Conservation (phyloP, 495 filamentous ascomycete species). For the Daldinia vernicosa region DNA sequence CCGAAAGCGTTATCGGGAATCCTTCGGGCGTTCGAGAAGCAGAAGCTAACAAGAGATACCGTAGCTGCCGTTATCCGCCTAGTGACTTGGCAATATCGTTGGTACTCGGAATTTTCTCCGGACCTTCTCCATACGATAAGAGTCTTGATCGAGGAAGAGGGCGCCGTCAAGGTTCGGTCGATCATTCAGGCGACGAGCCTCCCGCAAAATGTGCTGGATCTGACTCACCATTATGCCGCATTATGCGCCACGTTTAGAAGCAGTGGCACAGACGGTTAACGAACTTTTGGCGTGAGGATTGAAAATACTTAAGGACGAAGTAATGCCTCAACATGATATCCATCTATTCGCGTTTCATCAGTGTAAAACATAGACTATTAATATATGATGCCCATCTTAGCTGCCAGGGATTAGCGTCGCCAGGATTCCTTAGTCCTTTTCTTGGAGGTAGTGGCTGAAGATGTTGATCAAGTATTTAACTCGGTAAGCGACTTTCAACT, state of each 20-base stretch:
- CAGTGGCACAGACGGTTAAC: constrained; percentile 88
- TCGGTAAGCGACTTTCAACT: neutral
- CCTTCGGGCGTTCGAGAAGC: constrained; percentile 75
- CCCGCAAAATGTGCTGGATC: constrained; percentile 89
- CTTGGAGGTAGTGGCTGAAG: too few species aligned
- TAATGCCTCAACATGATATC: constrained; percentile 36
- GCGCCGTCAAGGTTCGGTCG: constrained; percentile 94
- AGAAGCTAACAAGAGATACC: constrained; percentile 75
- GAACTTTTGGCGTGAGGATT: neutral
- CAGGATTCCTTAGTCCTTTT: neutral
- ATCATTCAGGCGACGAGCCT: constrained; percentile 96
- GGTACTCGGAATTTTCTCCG: constrained; percentile 99
- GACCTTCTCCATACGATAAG: constrained; percentile 84
- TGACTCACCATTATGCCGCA: constrained; percentile 96
- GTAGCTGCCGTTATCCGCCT: constrained; percentile 83
- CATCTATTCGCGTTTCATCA: constrained; percentile 22
- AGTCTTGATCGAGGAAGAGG: constrained; percentile 95
- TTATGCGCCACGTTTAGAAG: constrained; percentile 94
- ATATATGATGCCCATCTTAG: neutral
- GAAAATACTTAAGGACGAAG: constrained; percentile 16
- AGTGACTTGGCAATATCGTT: constrained; percentile 97
- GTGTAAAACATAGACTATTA: constrained; percentile 10
- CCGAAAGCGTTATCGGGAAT: constrained; percentile 90
- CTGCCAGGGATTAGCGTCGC: neutral
- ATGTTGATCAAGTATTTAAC: too few species aligned